Conservation (phyloP, 176 grass and related monocot species). For the Poa pratensis region DNA sequence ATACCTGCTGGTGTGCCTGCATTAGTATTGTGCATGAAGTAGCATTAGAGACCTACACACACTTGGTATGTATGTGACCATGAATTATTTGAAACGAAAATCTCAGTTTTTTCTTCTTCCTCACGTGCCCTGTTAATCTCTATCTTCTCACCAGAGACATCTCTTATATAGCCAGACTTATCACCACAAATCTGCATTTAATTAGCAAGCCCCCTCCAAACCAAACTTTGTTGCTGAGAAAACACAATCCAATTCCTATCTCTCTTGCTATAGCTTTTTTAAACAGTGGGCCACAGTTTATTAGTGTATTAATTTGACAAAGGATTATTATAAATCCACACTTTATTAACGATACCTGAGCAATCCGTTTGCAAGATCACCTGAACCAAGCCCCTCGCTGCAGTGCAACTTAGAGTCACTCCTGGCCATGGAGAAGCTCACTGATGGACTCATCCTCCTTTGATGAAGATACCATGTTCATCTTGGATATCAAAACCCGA, state of each 20-base stretch:
- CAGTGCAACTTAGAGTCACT: neutral
- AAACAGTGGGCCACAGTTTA: neutral
- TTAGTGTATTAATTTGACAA: slow-evolving; percentile 3
- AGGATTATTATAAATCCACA: neutral
- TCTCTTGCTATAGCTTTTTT: neutral
- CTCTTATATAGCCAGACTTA: neutral
- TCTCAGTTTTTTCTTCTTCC: no score
- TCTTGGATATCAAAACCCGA: neutral
- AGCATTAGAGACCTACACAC: no score
- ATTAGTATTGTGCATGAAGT: slow-evolving; percentile 1
- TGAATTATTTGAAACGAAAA: no score
- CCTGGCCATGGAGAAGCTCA: neutral
- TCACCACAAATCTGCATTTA: neutral
- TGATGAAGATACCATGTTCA: neutral
- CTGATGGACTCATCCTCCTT: neutral
- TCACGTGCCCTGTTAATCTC: neutral
- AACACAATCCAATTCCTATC: slow-evolving; percentile 13
- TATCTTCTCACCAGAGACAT: neutral
- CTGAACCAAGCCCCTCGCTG: neutral
- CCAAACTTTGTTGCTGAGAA: neutral
- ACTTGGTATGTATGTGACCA: no score
- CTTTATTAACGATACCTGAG: neutral
- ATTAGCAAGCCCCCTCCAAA: neutral
- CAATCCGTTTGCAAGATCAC: neutral
- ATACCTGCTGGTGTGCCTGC: neutral